Evolutionary conservation across 1,139 yeast genomes (phyloP), one percentile per base, ranked within the genome.

Genomic region (Suhomyces bribrorum): DNA sequence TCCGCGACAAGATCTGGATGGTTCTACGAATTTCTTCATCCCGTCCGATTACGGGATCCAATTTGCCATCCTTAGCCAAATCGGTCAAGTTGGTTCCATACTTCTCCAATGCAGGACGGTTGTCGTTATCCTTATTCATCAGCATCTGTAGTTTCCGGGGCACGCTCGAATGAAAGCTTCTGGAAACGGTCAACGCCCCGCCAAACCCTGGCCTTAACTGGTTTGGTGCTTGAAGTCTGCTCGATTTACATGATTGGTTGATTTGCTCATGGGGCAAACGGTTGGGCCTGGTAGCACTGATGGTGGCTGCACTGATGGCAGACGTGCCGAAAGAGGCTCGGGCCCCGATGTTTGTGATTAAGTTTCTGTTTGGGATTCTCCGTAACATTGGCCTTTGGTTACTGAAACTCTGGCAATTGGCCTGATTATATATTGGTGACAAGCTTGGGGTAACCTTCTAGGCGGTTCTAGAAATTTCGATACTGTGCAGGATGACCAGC

Each of bases 31-130:
- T 92, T 57, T 92, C 98, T 49, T 89, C 96, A 54, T 92, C 97
- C 47, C 98, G 73, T 2, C 98, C 98, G 54, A 92, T 92, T 20
- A 92, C 97, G 0, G 98, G 97, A 56, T 92, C 98, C 28, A 92
- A 70, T 56, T 89, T 89, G 31, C 98, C 97, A 45, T 86, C 87
- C 48, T 76, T 74, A 2, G 98, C 98, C 48, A 90, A 61, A 45
- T 83, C 81, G 1, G 97, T 92, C 48, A 92, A 66, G 59, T 92
- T 92, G 0, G 86, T 77, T n/a, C 97, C 97, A 56, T 66, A 88
- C 54, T 84, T 83, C 52, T 89, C 90, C 46, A 92, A 66, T 0
- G 97, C 95, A 0, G 95, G 86, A 43, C 83, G 71, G 32, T 79
- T 75, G 16, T 75, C 79, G 33, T 77, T 80, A 11, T 73, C 75